Conservation (phyloP, 106 monocot genomes). For the Platanthera zijinensis region DNA sequence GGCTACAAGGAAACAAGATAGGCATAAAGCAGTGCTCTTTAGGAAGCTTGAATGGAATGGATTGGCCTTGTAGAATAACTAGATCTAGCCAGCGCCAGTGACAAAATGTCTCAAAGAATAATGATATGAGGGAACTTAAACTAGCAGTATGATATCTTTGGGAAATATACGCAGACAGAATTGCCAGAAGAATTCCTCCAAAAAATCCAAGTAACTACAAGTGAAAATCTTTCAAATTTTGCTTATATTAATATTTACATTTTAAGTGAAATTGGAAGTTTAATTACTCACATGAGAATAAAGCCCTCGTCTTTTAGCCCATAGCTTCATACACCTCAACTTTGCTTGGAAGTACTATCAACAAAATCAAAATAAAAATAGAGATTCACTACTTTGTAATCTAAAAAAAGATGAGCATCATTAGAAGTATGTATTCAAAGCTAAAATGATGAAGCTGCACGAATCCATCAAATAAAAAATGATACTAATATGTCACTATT, state of each 20-base stretch:
- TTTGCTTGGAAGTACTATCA: conserved; percentile 38
- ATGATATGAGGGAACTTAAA: conserved; percentile 24
- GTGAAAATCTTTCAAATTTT: neutral
- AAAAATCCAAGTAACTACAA: conserved; percentile 50
- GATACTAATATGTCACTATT: too few relatives aligned
- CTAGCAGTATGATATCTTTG: conserved; percentile 37
- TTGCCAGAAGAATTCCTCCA: conserved; percentile 53
- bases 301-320: conserved; percentile 49
- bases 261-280: neutral
- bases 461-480: neutral
- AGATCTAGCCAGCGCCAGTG: conserved; percentile 46
- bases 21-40: conserved; percentile 39
- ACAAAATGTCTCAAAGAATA: conserved; percentile 40
- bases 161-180: conserved; percentile 54
- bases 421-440: neutral
- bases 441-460: neutral
- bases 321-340: conserved; percentile 47
- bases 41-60: conserved; percentile 16
- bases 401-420: neutral
- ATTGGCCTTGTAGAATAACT: conserved; percentile 28
- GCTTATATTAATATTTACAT: conserved; percentile 1
- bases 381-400: neutral
- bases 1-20: conserved; percentile 47
- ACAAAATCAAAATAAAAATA: neutral
- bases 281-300: conserved; percentile 44